Evolutionary conservation across 2,329 filamentous ascomycete genomes (phyloP).

Genomic region (Fusarium coffeatum): DNA sequence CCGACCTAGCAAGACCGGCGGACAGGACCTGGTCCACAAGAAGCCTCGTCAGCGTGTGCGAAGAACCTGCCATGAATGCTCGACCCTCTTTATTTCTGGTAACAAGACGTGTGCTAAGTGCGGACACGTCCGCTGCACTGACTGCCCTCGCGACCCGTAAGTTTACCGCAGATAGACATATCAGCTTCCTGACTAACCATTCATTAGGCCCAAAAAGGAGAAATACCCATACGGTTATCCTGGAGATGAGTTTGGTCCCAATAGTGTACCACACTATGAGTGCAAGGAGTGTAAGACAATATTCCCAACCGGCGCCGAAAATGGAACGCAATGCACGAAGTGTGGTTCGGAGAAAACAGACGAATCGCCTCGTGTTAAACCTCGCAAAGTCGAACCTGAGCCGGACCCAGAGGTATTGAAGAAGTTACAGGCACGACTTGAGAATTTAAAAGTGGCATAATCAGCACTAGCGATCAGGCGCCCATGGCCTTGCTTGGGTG

Average conservation of each 20-base stretch:
- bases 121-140: slow-evolving; percentile 79
- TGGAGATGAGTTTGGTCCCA: slow-evolving; percentile 69
- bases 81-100: slow-evolving; percentile 68
- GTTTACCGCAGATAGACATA: slow-evolving; percentile 52
- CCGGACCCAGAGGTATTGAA: slow-evolving; percentile 71
- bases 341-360: slow-evolving; percentile 72
- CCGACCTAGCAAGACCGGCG: slow-evolving; percentile 72
- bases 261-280: slow-evolving; percentile 63
- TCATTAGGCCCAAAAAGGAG: slow-evolving; percentile 69
- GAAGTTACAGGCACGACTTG: slow-evolving; percentile 67
- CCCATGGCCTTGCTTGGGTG: slow-evolving; percentile 1
- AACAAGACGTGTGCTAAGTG: slow-evolving; percentile 75
- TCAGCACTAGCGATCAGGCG: neutral
- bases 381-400: slow-evolving; percentile 69
- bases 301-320: slow-evolving; percentile 63
- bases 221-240: slow-evolving; percentile 79
- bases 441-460: slow-evolving; percentile 55
- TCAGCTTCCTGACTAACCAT: slow-evolving; percentile 16
- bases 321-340: slow-evolving; percentile 66
- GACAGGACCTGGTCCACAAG: slow-evolving; percentile 78
- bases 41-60: slow-evolving; percentile 78
- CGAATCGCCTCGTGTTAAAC: slow-evolving; percentile 67
- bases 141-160: slow-evolving; percentile 84
- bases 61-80: slow-evolving; percentile 81
- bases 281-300: slow-evolving; percentile 73